These are phyloP conservation scores for Nothophoma quercina DNA, from an alignment of 2,329 filamentous ascomycete genomes.

Conservation along the genomic window DNA sequence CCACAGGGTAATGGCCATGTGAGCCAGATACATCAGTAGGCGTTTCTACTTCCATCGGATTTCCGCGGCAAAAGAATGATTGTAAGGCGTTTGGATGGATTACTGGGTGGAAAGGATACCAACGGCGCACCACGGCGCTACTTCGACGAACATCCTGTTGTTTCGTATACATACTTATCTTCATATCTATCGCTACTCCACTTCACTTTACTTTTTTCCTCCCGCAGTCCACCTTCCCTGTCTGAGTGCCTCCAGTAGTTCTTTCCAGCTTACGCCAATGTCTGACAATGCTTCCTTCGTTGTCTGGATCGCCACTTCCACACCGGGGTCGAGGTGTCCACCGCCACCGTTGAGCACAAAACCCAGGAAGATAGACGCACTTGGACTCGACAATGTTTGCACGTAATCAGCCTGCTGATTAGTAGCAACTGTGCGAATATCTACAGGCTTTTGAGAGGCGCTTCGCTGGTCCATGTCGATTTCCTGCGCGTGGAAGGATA, in stretches of 20 bases:
- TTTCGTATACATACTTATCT: neutral
- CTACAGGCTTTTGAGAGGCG: too few species aligned
- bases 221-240: neutral
- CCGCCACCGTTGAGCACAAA: neutral
- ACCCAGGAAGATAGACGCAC: neutral
- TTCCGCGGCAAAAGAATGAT: constrained; percentile 1
- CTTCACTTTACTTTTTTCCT: neutral
- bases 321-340: neutral
- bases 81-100: constrained; percentile 6
- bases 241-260: neutral
- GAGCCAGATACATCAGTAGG: constrained; percentile 39
- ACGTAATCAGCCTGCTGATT: too few species aligned
- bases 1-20: constrained; percentile 33
- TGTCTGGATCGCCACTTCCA: neutral
- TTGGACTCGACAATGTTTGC: neutral
- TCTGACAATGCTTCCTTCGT: neutral
- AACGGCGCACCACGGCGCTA: neutral
- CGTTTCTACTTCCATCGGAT: neutral
- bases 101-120: neutral
- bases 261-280: neutral
- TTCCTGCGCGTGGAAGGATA: too few species aligned
- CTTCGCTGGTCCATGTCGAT: too few species aligned
- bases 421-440: too few species aligned
- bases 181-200: neutral
- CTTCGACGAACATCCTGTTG: neutral